Base-by-base conservation (phyloP, 768 basidiomycete genomes). In the Russula ochroleuca region DNA sequence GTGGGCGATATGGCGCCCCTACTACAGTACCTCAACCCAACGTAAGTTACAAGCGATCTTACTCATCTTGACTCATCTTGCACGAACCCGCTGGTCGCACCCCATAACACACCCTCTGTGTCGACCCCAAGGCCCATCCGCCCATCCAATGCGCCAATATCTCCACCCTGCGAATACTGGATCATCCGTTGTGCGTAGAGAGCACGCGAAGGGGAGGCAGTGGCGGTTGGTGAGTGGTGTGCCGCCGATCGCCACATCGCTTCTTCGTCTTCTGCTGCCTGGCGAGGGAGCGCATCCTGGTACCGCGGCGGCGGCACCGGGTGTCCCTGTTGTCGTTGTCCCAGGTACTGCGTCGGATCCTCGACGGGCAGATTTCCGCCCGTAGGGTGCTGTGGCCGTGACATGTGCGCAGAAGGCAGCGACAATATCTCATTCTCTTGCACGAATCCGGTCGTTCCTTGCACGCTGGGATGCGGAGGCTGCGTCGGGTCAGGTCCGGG, bases 211-310 rank as follows among this genome's bases (percentile, higher is more conserved):
- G 28, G 28, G 5, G 28, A 28, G 28, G 28, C 28, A 28, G 28
- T 28, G 28, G 28, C 2, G 5, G 41, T n/a, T 8, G 52, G 50
- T n/a, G 50, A 10, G n/a, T 51, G 58, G 23, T 49, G 37, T n/a
- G 28, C 28, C 28, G 53, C 37, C n/a, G 37, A 64, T 60, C 25
- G 58, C 57, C 57, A 61, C 47, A 56, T 56, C 7, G 28, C 23
- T 10, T 62, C 49, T 35, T 45, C 49, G 13, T 28, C 41, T 37
- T 57, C 49, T 28, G 23, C 38, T 4, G 23, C 28, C 13, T 15
- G 47, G 31, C 21, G 8, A 31, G 56, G 28, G 21, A 48, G 23
- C 25, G 28, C 28, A 48, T 40, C 47, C 25, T 5, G 47, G 21
- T 63, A 63, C 38, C 9, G n/a, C 45, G 45, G 55, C 13, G 11